Base-by-base conservation (phyloP, 2,329 filamentous ascomycete species). In the Hymenoscyphus salicellus region DNA sequence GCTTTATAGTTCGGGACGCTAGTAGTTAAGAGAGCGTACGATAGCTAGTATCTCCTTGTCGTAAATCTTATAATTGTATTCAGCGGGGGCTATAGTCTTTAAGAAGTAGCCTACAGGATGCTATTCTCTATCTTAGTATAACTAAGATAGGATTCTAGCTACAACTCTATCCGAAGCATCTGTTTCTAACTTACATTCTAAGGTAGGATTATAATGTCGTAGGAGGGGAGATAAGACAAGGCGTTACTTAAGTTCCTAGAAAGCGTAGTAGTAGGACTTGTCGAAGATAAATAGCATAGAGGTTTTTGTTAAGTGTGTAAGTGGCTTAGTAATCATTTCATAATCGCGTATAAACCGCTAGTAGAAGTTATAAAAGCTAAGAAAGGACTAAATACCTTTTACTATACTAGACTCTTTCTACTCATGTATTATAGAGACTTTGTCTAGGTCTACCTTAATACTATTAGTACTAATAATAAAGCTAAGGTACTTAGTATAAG, bases 341-440 rank as follows among this genome's bases (percentile, higher is more conserved):
- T 56, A 56, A 23, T 56, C 14, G 3, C 55, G 26, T 5, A 56
- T 56, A 56, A 56, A 56, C 3, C 55, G 55, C 32, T 14, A 2
- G 17, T 56, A 56, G 55, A 56, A 56, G 23, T 56, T 56, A 32
- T 17, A n/a, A n/a, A n/a, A n/a, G n/a, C n/a, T n/a, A n/a, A n/a
- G n/a, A n/a, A n/a, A n/a, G n/a, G n/a, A n/a, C 6, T 30, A 16
- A 6, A 57, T 17, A 5, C 55, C 26, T 4, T 23, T 55, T 3
- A 55, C 14, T 28, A 28, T 23, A 14, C 8, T 23, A 14, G 26
- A 17, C 20, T 23, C 8, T 23, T 55, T 23, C 49, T 23, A 55
- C 20, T 55, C 11, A 23, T 28, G 16, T 55, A 55, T 55, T 23
- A 55, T 11, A 23, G 26, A 55, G 20, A 55, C 49, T 28, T 55